Evolutionary conservation across 2,329 filamentous ascomycete genomes (phyloP).

Genomic region (Grosmannia serpens): DNA sequence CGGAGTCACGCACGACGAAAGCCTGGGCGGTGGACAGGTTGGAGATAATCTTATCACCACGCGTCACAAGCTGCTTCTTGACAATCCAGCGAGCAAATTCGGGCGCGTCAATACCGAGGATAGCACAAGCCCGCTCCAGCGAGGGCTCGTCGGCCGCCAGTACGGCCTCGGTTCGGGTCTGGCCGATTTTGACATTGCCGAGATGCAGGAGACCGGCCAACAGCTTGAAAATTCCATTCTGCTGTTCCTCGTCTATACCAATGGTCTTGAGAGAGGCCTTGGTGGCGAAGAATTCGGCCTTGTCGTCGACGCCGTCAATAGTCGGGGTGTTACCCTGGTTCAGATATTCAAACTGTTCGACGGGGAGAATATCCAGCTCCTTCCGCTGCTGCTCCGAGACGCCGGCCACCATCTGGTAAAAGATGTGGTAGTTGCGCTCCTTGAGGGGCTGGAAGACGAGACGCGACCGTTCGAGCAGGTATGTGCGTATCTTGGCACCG

Average conservation of each 20-base stretch:
- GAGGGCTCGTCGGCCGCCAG: conserved; percentile 72
- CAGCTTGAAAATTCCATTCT: conserved; percentile 78
- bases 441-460: conserved; percentile 95
- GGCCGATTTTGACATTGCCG: conserved; percentile 92
- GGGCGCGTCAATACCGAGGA: conserved; percentile 74
- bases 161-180: conserved; percentile 77
- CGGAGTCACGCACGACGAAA: conserved; percentile 87
- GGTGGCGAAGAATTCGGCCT: conserved; percentile 83
- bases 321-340: conserved; percentile 87
- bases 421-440: conserved; percentile 98
- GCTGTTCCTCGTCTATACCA: conserved; percentile 63
- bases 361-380: conserved; percentile 64
- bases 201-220: conserved; percentile 86
- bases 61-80: conserved; percentile 94
- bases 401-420: conserved; percentile 92
- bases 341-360: conserved; percentile 90
- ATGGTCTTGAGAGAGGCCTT: conserved; percentile 79
- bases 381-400: conserved; percentile 74
- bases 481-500: conserved; percentile 92
- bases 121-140: conserved; percentile 65
- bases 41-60: conserved; percentile 94
- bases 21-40: conserved; percentile 91
- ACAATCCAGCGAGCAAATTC: conserved; percentile 97
- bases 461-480: conserved; percentile 87
- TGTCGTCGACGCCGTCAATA: conserved; percentile 93